Percentiles rank a stretch among this genome's conserved stretches.
Conservation (phyloP, 2,329 filamentous ascomycete genomes). For the Cladosporium colombiae region DNA sequence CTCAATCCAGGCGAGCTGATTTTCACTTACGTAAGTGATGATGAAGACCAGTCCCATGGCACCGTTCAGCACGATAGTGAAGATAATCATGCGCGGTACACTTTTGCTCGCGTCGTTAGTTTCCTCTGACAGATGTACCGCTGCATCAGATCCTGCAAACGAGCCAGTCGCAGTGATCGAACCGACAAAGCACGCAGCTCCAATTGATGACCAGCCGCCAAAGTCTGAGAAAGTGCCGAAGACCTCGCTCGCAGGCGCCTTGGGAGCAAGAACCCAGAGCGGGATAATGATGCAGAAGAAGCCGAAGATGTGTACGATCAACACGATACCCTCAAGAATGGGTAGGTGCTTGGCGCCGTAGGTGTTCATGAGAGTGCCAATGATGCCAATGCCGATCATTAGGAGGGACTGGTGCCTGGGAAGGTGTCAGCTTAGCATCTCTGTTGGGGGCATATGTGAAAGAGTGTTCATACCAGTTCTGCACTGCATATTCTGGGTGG, state of each 20-base stretch:
- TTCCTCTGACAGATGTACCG: conserved; percentile 38
- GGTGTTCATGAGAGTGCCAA: conserved; percentile 35
- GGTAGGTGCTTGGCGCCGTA: conserved; percentile 38
- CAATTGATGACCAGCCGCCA: conserved; percentile 41
- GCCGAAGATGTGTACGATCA: conserved; percentile 34
- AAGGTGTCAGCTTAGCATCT: not conserved
- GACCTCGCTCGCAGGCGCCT: conserved; percentile 29
- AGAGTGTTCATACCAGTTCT: conserved; percentile 25
- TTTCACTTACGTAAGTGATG: conserved; percentile 25
- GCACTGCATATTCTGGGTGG: conserved; percentile 28
- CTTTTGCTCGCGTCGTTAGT: conserved; percentile 31
- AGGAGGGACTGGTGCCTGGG: conserved; percentile 31
- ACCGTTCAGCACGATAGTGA: conserved; percentile 31
- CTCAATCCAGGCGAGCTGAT: not conserved
- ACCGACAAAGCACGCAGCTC: conserved; percentile 36
- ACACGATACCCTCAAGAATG: conserved; percentile 41
- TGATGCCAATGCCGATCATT: conserved; percentile 40
- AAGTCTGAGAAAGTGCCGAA: conserved; percentile 38
- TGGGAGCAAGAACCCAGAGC: conserved; percentile 34
- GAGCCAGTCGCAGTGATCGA: conserved; percentile 32
- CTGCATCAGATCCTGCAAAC: conserved; percentile 31
- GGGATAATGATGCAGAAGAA: conserved; percentile 36
- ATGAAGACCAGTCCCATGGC: conserved; percentile 28
- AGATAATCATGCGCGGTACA: conserved; percentile 35
- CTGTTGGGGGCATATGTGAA: not conserved